phyloP scores from a whole-genome alignment of 2,329 filamentous ascomycete genomes.

The Periconia sp. region DNA sequence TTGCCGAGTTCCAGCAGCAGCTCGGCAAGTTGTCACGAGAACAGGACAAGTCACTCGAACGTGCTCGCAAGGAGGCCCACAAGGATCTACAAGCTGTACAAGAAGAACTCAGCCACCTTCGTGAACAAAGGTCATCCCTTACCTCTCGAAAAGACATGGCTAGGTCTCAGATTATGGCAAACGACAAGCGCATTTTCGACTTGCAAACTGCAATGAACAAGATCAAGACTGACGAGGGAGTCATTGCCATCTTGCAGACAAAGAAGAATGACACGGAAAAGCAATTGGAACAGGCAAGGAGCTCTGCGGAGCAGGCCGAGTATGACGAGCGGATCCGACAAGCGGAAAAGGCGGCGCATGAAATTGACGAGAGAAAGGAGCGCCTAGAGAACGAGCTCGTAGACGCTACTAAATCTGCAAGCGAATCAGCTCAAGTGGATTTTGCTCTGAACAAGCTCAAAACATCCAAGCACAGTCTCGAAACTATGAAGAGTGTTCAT shows the following conservation, averaged over 20 bases:
- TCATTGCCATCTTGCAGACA: conserved; percentile 74
- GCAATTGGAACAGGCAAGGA: conserved; percentile 62
- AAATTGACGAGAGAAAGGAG: conserved; percentile 71
- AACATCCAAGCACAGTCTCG: conserved; percentile 71
- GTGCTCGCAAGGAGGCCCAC: conserved; percentile 70
- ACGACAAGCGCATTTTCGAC: conserved; percentile 68
- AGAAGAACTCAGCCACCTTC: conserved; percentile 69
- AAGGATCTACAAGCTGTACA: conserved; percentile 76
- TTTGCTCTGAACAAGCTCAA: conserved; percentile 78
- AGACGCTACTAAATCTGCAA: conserved; percentile 77
- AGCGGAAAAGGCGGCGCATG: conserved; percentile 65
- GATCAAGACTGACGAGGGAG: conserved; percentile 85
- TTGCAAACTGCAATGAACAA: conserved; percentile 69
- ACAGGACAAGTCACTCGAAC: conserved; percentile 77
- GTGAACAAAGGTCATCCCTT: conserved; percentile 70
- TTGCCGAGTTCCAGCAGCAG: conserved; percentile 75
- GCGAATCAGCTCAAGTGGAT: conserved; percentile 81
- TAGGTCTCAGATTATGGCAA: conserved; percentile 69
- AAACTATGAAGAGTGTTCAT: conserved; percentile 77
- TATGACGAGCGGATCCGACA: conserved; percentile 72
- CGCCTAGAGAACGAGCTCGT: conserved; percentile 78
- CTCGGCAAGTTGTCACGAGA: conserved; percentile 75
- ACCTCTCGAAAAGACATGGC: conserved; percentile 74
- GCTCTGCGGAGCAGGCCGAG: conserved; percentile 63
- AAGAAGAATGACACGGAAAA: conserved; percentile 70